Conservation (phyloP, 2,329 filamentous ascomycete genomes). For the Ophidiomyces ophidiicola region DNA sequence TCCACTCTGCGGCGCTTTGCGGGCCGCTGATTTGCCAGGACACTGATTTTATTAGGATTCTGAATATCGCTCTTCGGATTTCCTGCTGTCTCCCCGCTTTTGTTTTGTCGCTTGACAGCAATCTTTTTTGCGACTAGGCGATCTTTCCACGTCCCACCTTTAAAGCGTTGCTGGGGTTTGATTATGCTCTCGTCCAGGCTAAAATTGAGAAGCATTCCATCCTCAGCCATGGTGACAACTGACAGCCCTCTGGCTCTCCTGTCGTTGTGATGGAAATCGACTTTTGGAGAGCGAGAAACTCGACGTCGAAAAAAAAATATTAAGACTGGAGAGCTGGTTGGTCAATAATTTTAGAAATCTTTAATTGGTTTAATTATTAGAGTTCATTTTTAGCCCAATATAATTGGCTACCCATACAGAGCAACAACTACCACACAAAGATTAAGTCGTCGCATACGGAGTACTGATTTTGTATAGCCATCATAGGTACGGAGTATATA, state of each 20-base stretch:
- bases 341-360: background rate
- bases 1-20: constrained; percentile 32
- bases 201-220: constrained; percentile 92
- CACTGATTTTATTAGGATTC: constrained; percentile 26
- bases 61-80: constrained; percentile 1
- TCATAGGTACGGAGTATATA: too few species aligned
- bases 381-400: too few species aligned
- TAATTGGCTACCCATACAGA: too few species aligned
- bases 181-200: constrained; percentile 58
- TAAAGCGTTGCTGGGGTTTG: constrained; percentile 53
- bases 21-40: constrained; percentile 20
- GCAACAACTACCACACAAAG: too few species aligned
- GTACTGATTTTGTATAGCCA: too few species aligned
- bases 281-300: background rate
- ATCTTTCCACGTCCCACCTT: constrained; percentile 88
- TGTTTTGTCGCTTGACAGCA: constrained; percentile 42
- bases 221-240: constrained; percentile 60
- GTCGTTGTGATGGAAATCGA: background rate
- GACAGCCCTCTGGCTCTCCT: background rate
- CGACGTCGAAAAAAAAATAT: background rate
- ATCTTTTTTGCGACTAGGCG: constrained; percentile 67
- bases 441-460: too few species aligned
- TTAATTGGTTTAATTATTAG: background rate
- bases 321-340: background rate
- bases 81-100: constrained; percentile 16